A percentile compares a stretch with the other conserved stretches of the same genome.
These are phyloP conservation scores for Capsicum chinense DNA, from an alignment of 257 asterid species.

Conservation along the genomic window DNA sequence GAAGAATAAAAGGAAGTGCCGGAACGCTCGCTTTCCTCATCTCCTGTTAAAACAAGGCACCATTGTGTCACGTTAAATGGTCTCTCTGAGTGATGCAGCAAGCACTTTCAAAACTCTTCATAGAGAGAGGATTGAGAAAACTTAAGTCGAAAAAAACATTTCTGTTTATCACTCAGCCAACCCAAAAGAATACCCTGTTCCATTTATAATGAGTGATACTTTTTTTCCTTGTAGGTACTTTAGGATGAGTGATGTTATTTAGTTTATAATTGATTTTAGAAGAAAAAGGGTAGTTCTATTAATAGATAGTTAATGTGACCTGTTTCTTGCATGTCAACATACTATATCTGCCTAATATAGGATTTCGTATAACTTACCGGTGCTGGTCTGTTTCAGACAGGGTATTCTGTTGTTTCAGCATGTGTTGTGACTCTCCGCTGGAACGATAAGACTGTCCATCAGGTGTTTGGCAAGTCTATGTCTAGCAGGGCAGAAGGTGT, in stretches of 20 bases:
- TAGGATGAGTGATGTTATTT: slow-evolving; percentile 9
- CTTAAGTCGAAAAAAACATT: not conserved
- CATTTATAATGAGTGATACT: not conserved
- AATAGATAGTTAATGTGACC: not conserved
- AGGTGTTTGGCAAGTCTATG: slow-evolving; percentile 46
- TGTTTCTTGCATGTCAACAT: slow-evolving; percentile 9
- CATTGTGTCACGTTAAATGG: not conserved
- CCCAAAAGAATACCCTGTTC: not conserved
- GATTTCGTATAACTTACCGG: slow-evolving; percentile 29
- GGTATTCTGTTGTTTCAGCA: slow-evolving; percentile 94
- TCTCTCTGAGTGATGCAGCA: slow-evolving; percentile 7
- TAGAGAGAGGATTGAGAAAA: not conserved
- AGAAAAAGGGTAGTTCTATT: not conserved
- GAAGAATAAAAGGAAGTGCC: not conserved
- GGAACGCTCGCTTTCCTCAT: not conserved
- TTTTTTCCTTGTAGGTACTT: slow-evolving; percentile 20
- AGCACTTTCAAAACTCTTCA: slow-evolving; percentile 22
- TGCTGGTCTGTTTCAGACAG: slow-evolving; percentile 66
- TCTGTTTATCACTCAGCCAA: not conserved
- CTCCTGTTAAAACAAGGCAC: slow-evolving; percentile 6
- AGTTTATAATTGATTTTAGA: slow-evolving; percentile 13
- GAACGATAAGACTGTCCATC: slow-evolving; percentile 57
- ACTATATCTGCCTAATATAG: not conserved
- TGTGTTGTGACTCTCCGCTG: slow-evolving; percentile 87
- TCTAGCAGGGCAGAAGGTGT: slow-evolving; percentile 68